Evolutionary conservation across 1,284 basidiomycete genomes (phyloP).

Genomic region (Cutaneotrichosporon arboriforme): DNA sequence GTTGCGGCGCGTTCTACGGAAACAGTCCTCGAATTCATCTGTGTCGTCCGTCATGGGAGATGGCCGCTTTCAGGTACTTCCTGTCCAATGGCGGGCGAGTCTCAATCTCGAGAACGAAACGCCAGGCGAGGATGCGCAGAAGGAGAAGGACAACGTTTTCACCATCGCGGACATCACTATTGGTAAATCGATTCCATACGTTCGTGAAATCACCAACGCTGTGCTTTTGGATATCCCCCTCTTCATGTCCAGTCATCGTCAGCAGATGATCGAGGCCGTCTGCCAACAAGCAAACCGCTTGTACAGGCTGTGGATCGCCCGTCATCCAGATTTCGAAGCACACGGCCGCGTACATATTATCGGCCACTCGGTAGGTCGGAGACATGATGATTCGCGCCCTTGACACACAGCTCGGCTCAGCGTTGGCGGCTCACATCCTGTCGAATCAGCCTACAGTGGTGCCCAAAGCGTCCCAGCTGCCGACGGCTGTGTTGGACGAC

Average conservation of each 20-base stretch:
- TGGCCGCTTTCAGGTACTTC: constrained; percentile 52
- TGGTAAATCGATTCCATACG: constrained; percentile 51
- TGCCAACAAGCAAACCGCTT: constrained; percentile 48
- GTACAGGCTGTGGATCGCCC: constrained; percentile 54
- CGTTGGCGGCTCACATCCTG: constrained; percentile 54
- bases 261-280: constrained; percentile 54
- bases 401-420: constrained; percentile 50
- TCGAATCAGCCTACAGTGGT: constrained; percentile 54
- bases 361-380: constrained; percentile 42
- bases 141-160: constrained; percentile 51
- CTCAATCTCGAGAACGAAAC: constrained; percentile 50
- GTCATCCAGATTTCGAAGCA: constrained; percentile 52
- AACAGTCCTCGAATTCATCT: constrained; percentile 49
- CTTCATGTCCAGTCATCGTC: constrained; percentile 52
- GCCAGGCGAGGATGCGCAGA: constrained; percentile 48
- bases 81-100: constrained; percentile 55
- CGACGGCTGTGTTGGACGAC: constrained; percentile 35
- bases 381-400: not conserved
- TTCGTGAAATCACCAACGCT: constrained; percentile 52
- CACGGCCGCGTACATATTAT: constrained; percentile 50
- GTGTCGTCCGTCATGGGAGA: constrained; percentile 50
- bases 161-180: constrained; percentile 52
- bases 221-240: constrained; percentile 52
- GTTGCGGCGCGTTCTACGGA: constrained; percentile 48
- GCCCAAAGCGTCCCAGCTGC: constrained; percentile 45